A percentile compares a stretch with the other conserved stretches of the same genome.
These are phyloP conservation scores for Pestalotiopsis sp. DNA, from an alignment of 2,329 filamentous ascomycete genomes.

Conservation along the genomic window DNA sequence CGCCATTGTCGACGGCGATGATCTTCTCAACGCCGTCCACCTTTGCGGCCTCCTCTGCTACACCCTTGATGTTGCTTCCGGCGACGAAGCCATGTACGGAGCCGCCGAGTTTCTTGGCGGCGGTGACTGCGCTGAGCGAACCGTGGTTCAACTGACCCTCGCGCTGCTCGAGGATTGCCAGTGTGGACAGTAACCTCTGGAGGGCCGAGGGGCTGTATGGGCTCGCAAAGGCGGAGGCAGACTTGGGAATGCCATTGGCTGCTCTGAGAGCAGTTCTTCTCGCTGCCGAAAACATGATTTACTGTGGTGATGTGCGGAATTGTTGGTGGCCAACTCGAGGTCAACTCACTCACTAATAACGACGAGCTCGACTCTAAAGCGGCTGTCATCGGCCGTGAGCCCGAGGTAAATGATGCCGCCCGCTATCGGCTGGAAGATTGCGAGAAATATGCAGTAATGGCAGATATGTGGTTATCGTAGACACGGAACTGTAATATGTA, in stretches of 20 bases:
- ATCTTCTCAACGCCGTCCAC: constrained; percentile 91
- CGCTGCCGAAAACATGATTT: constrained; percentile 32
- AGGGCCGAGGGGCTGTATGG: constrained; percentile 54
- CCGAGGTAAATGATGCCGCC: constrained; percentile 11
- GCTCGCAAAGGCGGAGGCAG: constrained; percentile 31
- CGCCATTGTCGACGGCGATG: constrained; percentile 81
- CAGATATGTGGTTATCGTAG: background rate
- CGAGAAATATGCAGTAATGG: background rate
- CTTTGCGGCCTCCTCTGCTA: constrained; percentile 84
- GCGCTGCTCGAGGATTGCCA: constrained; percentile 90
- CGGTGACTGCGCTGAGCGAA: constrained; percentile 83
- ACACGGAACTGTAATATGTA: background rate
- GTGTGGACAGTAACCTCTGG: constrained; percentile 77
- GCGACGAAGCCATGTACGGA: constrained; percentile 86
- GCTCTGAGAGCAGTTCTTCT: constrained; percentile 29
- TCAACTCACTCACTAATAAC: background rate
- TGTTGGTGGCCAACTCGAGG: constrained; percentile 11
- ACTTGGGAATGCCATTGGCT: constrained; percentile 24
- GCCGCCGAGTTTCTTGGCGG: constrained; percentile 84
- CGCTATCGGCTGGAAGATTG: constrained; percentile 10
- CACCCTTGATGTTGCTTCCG: constrained; percentile 73
- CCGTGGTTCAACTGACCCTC: constrained; percentile 84
- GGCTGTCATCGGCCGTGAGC: constrained; percentile 11
- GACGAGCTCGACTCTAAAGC: background rate
- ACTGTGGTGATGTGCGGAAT: constrained; percentile 5